These are phyloP conservation scores for Lipomyces chichibuensis DNA, from an alignment of 805 yeast genomes.

Conservation along the genomic window DNA sequence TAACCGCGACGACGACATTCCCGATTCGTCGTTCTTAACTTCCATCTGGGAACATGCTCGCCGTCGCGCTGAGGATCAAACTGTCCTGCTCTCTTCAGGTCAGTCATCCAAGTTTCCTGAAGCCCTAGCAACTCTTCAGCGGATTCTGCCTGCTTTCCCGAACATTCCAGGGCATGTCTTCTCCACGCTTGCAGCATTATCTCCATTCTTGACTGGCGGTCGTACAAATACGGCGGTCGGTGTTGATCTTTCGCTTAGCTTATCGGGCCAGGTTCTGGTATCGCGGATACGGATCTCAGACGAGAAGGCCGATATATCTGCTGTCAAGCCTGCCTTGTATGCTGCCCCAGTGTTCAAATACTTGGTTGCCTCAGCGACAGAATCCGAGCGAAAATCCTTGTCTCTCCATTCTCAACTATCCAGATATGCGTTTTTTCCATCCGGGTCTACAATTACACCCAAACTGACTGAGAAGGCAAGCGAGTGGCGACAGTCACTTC, in stretches of 20 bases:
- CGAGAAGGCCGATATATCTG: constrained; percentile 20
- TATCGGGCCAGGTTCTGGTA: constrained; percentile 32
- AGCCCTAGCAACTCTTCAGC: constrained; percentile 20
- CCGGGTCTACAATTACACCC: neutral
- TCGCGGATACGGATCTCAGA: constrained; percentile 27
- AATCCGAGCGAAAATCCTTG: constrained; percentile 14
- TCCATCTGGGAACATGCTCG: constrained; percentile 48
- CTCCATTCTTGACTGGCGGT: constrained; percentile 47
- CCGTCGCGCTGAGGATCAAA: constrained; percentile 48
- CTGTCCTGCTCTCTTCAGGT: constrained; percentile 41
- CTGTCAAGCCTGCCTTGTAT: constrained; percentile 9
- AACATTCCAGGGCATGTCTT: constrained; percentile 43
- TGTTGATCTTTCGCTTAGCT: constrained; percentile 26
- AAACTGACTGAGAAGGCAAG: constrained; percentile 38
- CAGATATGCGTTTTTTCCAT: constrained; percentile 12
- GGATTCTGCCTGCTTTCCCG: constrained; percentile 43
- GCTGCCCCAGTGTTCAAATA: constrained; percentile 23
- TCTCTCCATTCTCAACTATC: constrained; percentile 14
- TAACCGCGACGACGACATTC: constrained; percentile 20
- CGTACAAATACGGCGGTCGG: constrained; percentile 23
- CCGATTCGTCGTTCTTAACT: constrained; percentile 44
- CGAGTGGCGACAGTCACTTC: constrained; percentile 48
- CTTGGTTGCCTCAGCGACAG: constrained; percentile 22
- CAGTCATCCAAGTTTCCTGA: constrained; percentile 2
- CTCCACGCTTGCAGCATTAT: constrained; percentile 44